phyloP scores from a whole-genome alignment of 192 early-diverging fungal genomes.

The Allomyces macrogynus region DNA sequence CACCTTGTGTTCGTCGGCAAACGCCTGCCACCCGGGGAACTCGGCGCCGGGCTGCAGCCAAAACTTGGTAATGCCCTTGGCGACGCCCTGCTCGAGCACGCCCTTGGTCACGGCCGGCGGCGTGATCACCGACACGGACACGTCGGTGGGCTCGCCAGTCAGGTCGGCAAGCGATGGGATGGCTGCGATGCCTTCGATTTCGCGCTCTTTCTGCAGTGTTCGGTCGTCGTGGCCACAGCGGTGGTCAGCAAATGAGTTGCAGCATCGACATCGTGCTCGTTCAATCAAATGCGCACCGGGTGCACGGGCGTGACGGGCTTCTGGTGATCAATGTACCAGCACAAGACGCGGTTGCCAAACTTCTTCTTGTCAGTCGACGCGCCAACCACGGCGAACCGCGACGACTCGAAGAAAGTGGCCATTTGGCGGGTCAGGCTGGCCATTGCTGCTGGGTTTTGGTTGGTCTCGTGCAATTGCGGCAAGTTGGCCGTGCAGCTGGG shows the following conservation, averaged over 20 bases:
- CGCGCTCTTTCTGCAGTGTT: constrained; percentile 2
- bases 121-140: constrained; percentile 21
- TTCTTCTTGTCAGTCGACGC: constrained; percentile 49
- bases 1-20: constrained; percentile 7
- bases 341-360: constrained; percentile 67
- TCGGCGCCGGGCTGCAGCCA: constrained; percentile 32
- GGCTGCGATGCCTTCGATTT: constrained; percentile 6
- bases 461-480: too few relatives aligned
- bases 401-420: constrained; percentile 23
- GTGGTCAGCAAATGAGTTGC: too few relatives aligned
- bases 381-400: constrained; percentile 52
- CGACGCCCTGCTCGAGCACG: constrained; percentile 16
- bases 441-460: too few relatives aligned
- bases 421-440: background rate
- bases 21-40: constrained; percentile 8
- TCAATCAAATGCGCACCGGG: background rate
- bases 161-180: background rate
- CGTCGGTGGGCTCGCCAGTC: background rate
- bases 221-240: background rate
- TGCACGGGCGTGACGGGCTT: background rate
- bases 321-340: constrained; percentile 30
- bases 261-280: too few relatives aligned
- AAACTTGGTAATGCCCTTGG: constrained; percentile 17
- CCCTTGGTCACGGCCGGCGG: constrained; percentile 21
- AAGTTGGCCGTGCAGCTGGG: too few relatives aligned